phyloP scores from a whole-genome alignment of 2,329 filamentous ascomycete species.

The Beauveria sp. region DNA sequence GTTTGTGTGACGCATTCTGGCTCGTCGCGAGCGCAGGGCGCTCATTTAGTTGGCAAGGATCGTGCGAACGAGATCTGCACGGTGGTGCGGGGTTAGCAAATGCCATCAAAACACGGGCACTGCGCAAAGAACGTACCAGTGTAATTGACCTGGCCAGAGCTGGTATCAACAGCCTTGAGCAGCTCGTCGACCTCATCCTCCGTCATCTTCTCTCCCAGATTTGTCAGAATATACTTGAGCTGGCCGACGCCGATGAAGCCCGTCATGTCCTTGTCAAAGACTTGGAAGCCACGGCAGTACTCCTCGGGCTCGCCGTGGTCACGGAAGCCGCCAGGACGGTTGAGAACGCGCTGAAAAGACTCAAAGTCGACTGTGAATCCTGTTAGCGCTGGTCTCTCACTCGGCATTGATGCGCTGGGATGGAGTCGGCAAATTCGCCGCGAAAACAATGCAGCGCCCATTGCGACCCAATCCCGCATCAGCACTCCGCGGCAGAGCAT shows the following conservation, averaged over 20 bases:
- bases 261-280: conserved; percentile 98
- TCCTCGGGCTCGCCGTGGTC: conserved; percentile 96
- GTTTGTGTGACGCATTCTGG: conserved; percentile 11
- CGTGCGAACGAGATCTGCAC: conserved; percentile 70
- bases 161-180: conserved; percentile 95
- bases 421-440: background rate
- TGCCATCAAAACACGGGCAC: background rate
- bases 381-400: background rate
- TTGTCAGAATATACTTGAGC: conserved; percentile 95
- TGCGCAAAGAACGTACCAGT: conserved; percentile 54
- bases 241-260: conserved; percentile 97
- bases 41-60: conserved; percentile 69
- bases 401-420: background rate
- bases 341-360: conserved; percentile 91
- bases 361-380: conserved; percentile 79
- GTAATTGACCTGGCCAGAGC: conserved; percentile 95
- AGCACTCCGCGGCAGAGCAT: background rate
- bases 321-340: conserved; percentile 95
- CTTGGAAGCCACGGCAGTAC: conserved; percentile 97
- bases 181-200: conserved; percentile 98
- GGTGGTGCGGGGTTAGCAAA: background rate
- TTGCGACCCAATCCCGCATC: conserved; percentile 9
- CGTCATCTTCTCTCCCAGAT: conserved; percentile 98
- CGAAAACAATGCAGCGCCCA: conserved; percentile 4
- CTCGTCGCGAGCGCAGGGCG: background rate